Conservation (phyloP, 192 early-diverging fungal genomes). For the Podila epigama region DNA sequence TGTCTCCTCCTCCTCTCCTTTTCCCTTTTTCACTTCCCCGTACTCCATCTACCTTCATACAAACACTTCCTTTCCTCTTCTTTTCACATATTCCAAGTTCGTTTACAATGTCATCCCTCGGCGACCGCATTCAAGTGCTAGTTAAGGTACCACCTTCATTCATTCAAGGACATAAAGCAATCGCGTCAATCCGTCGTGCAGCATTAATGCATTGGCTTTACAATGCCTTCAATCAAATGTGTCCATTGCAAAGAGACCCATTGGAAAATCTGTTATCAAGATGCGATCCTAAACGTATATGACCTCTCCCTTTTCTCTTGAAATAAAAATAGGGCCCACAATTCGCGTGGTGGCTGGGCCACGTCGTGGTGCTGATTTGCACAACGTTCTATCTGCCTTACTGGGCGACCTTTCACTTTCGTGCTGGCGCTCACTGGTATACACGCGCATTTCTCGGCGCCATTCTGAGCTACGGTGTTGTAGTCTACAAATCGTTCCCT, state of each 20-base stretch:
- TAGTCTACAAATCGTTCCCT: slow-evolving; percentile 80
- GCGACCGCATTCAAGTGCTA: slow-evolving; percentile 34
- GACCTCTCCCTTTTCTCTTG: background rate
- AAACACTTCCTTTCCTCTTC: background rate
- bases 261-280: background rate
- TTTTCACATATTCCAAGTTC: slow-evolving; percentile 18
- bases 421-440: slow-evolving; percentile 56
- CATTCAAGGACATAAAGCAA: background rate
- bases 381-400: slow-evolving; percentile 51
- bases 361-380: slow-evolving; percentile 52
- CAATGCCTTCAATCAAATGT: background rate
- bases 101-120: slow-evolving; percentile 7
- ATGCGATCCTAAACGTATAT: background rate
- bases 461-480: slow-evolving; percentile 75
- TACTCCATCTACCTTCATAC: background rate
- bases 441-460: slow-evolving; percentile 72
- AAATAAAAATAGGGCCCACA: slow-evolving; percentile 52
- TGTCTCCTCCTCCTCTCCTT: slow-evolving; percentile 3
- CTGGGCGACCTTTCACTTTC: slow-evolving; percentile 50
- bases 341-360: slow-evolving; percentile 63
- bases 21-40: background rate
- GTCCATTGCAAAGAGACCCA: background rate
- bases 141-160: slow-evolving; percentile 32
- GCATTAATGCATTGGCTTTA: background rate
- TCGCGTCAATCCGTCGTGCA: background rate